These are phyloP conservation scores for Beta corolliflora DNA, from an alignment of 179 eudicot species.

Conservation along the genomic window DNA sequence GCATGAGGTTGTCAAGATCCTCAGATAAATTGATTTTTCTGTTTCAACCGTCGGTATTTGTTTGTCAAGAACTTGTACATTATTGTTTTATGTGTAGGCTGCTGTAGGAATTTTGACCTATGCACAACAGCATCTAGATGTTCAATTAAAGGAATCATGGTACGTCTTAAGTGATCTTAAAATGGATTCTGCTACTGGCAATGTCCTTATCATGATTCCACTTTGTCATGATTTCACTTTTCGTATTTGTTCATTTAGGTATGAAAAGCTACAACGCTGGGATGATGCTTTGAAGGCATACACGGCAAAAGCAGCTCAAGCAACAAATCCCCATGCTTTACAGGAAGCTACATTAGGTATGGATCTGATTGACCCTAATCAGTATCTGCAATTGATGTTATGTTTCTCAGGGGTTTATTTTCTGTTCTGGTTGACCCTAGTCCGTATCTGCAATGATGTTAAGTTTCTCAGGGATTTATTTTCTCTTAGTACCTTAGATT, in stretches of 20 bases:
- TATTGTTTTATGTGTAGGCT: slow-evolving; percentile 55
- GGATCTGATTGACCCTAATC: slow-evolving; percentile 15
- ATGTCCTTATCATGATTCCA: slow-evolving; percentile 7
- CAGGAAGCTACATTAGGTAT: slow-evolving; percentile 94
- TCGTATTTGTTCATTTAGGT: slow-evolving; percentile 44
- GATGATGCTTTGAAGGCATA: slow-evolving; percentile 97
- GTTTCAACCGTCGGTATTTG: slow-evolving; percentile 1
- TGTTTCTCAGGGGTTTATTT: no score
- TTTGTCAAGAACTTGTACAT: slow-evolving; percentile 19
- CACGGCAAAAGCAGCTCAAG: slow-evolving; percentile 73
- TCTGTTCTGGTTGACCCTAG: no score
- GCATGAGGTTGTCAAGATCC: slow-evolving; percentile 68
- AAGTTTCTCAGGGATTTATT: not conserved
- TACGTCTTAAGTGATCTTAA: slow-evolving; percentile 26
- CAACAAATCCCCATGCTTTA: slow-evolving; percentile 65
- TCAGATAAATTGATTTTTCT: not conserved
- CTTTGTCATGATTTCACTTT: not conserved
- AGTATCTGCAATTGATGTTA: not conserved
- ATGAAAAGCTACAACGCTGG: slow-evolving; percentile 98
- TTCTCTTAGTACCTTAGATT: not conserved
- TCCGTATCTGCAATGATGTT: no score
- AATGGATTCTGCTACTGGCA: slow-evolving; percentile 8
- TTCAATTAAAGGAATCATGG: slow-evolving; percentile 97
- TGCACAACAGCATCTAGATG: slow-evolving; percentile 90
- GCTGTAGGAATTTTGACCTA: slow-evolving; percentile 97